Evolutionary conservation across 129 eudicot species (phyloP).

Genomic region (Dittrichia graveolens): DNA sequence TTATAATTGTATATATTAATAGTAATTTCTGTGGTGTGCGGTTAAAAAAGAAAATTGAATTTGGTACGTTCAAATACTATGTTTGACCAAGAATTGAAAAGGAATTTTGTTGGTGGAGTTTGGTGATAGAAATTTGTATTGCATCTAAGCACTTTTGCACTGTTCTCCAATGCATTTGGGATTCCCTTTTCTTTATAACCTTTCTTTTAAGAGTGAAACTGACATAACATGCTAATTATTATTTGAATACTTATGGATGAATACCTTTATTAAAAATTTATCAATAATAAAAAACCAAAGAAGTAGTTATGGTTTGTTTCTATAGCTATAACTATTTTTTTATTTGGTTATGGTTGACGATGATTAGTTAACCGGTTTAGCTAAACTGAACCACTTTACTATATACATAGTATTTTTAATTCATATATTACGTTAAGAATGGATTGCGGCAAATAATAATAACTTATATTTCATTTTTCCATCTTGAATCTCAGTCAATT

Average conservation of each 20-base stretch:
- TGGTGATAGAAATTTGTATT: conserved; percentile 26
- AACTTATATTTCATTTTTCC: no score
- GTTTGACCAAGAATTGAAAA: conserved; percentile 30
- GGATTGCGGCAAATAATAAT: no score
- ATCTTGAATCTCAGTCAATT: no score
- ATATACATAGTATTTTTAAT: no score
- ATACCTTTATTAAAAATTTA: neutral
- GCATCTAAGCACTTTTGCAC: conserved; percentile 29
- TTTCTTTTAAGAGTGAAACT: conserved; percentile 30
- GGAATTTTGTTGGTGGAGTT: conserved; percentile 36
- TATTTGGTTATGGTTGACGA: neutral
- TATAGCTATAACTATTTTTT: neutral
- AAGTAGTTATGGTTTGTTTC: no score
- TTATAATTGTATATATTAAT: neutral
- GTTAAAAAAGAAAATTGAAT: neutral
- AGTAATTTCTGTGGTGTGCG: neutral
- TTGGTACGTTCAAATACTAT: conserved; percentile 29
- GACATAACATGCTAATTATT: conserved; percentile 21
- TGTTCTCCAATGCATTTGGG: conserved; percentile 41
- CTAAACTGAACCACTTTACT: no score
- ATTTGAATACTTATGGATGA: conserved; percentile 5
- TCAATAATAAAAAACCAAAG: no score
- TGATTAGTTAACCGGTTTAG: no score
- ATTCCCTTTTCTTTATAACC: conserved; percentile 35
- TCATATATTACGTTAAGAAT: no score